Conservation (phyloP, 176 grass and related monocot species). For the Thinopyrum elongatum region DNA sequence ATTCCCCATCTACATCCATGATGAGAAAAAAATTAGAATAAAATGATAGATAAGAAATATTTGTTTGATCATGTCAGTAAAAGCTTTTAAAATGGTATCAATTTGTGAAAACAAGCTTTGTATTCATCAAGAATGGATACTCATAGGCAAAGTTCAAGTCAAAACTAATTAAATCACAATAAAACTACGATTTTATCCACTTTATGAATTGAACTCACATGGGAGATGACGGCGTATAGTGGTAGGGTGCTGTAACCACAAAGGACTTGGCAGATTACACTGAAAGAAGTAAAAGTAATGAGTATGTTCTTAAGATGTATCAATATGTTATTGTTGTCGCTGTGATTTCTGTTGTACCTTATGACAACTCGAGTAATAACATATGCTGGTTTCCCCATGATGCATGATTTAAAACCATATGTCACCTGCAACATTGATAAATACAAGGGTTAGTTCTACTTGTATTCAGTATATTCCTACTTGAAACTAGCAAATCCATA, state of each 20-base stretch:
- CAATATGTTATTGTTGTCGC: background rate
- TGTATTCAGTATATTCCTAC: background rate
- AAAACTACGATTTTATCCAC: background rate
- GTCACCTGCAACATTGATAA: conserved; percentile 33
- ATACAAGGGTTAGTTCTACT: background rate
- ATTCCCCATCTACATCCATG: conserved; percentile 64
- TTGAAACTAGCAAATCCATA: background rate
- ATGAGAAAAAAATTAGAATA: background rate
- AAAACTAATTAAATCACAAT: background rate
- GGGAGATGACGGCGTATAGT: conserved; percentile 81
- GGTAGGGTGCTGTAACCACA: conserved; percentile 79
- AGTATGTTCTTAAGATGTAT: background rate
- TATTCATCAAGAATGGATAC: background rate
- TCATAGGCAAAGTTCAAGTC: background rate
- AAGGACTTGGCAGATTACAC: conserved; percentile 57
- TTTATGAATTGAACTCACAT: conserved; percentile 41
- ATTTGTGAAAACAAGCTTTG: background rate
- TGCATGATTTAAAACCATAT: conserved; percentile 57
- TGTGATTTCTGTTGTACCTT: conserved; percentile 26
- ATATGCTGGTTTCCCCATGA: conserved; percentile 46
- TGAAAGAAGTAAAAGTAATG: background rate
- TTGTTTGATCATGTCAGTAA: background rate
- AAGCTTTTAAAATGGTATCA: background rate
- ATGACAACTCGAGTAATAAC: conserved; percentile 47
- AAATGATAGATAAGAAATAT: background rate